Evolutionary conservation across 805 yeast genomes (phyloP).

Genomic region (Cyberlindnera japonica): DNA sequence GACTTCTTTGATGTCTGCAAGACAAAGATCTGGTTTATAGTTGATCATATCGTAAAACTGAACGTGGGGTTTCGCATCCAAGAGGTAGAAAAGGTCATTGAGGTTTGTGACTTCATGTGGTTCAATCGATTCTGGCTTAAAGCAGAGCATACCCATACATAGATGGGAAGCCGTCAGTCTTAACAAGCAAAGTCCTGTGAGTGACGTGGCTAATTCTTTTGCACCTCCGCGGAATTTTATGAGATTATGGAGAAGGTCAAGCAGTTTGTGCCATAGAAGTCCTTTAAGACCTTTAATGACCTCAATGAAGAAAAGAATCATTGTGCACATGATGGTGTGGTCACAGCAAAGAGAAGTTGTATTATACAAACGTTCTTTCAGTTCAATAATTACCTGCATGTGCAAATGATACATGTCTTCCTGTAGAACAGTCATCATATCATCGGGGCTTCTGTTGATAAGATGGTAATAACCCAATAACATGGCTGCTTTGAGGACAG

Average conservation of each 20-base stretch:
- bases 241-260: slow-evolving; percentile 6
- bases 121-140: slow-evolving; percentile 10
- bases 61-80: slow-evolving; percentile 13
- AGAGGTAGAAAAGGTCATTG: slow-evolving; percentile 9
- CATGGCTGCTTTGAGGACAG: slow-evolving; percentile 12
- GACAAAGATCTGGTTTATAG: slow-evolving; percentile 9
- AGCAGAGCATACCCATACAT: slow-evolving; percentile 12
- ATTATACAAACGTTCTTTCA: slow-evolving; percentile 9
- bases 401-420: slow-evolving; percentile 11
- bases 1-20: slow-evolving; percentile 12
- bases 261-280: slow-evolving; percentile 9
- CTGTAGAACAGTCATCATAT: slow-evolving; percentile 5
- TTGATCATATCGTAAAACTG: slow-evolving; percentile 16
- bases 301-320: slow-evolving; percentile 12
- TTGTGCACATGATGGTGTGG: slow-evolving; percentile 14
- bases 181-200: slow-evolving; percentile 15
- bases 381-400: slow-evolving; percentile 10
- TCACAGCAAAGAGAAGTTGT: slow-evolving; percentile 15
- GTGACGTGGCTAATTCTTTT: slow-evolving; percentile 5
- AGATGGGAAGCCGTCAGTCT: slow-evolving; percentile 11
- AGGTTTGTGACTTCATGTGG: slow-evolving; percentile 15
- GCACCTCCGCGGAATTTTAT: slow-evolving; percentile 18
- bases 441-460: slow-evolving; percentile 7
- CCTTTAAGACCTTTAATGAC: slow-evolving; percentile 10
- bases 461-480: slow-evolving; percentile 11